Conservation (phyloP, 139 green algal genomes). For the Closterium sp. region DNA sequence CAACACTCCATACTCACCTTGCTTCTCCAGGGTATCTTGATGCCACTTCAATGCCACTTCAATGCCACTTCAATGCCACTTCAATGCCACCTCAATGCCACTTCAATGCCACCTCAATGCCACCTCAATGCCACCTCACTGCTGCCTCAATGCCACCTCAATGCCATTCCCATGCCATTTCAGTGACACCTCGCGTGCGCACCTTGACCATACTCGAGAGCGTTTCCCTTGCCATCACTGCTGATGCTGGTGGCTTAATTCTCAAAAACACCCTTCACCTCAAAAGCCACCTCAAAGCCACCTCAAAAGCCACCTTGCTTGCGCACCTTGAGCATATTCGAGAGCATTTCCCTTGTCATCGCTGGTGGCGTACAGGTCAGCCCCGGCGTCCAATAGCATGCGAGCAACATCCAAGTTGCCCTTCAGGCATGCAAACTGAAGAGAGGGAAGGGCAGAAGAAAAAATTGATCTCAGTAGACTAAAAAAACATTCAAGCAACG, state of each 20-base stretch:
- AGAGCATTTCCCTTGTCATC: constrained; percentile 28
- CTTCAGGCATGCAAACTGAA: constrained; percentile 29
- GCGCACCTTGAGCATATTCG: constrained; percentile 34
- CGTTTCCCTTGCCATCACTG: constrained; percentile 23
- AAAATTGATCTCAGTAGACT: neutral
- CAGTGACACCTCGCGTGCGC: neutral
- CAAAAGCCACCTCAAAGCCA: no score
- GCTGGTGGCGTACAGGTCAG: constrained; percentile 24
- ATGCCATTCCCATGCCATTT: no score
- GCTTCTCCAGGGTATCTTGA: no score
- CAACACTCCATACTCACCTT: no score
- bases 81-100: no score
- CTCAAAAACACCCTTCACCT: no score
- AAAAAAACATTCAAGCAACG: neutral
- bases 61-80: no score
- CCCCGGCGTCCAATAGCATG: constrained; percentile 29
- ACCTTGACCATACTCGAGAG: constrained; percentile 34
- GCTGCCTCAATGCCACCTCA: neutral
- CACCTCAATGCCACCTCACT: no score
- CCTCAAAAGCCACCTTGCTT: no score
- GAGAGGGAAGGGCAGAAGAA: neutral
- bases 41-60: no score
- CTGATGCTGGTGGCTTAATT: no score
- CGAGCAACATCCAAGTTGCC: constrained; percentile 20
- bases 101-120: neutral